Base-by-base conservation (phyloP, 2,329 filamentous ascomycete genomes). In the Acarospora socialis region DNA sequence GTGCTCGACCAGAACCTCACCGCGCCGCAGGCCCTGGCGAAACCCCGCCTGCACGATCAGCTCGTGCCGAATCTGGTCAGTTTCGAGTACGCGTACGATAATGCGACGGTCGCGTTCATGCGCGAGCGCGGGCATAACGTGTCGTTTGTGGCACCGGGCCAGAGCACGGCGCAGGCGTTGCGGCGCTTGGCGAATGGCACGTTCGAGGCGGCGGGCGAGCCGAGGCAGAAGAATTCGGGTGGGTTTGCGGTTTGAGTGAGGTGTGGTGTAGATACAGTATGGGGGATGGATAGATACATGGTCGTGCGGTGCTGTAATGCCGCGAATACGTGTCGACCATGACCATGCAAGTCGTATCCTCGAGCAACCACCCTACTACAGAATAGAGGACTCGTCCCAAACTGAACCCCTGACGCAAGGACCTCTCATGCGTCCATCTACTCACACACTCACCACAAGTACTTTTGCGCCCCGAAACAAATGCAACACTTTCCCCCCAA, bases 31-130 rank as follows among this genome's bases (percentile, higher is more conserved):
- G 78, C 81, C 0, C 61, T 92, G 9, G 62, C 60, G 0, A 54
- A 67, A 45, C 79, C 79, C 0, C 63, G 84, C 6, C 57, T 92
- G 14, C 84, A 92, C 48, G 81, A 92, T 48, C 84, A 92, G 56
- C 60, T 92, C 7, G 61, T 83, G 32, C 84, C 83, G 0, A 77
- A 83, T 44, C 55, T 57, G 29, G 66, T 75, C 2, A 59, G 58
- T 0, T 75, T 90, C 32, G 83, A 92, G 55, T 71, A 70, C 19
- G 53, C 53, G 0, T 92, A 79, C 43, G 66, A 81, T 43, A 76
- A 77, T 39, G 48, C 44, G 2, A 79, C 74, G 0, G 70, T 73
- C 4, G 68, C 61, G 2, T 77, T 67, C 38, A 66, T 93, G 67
- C 54, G 56, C 31, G 55, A 55, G 2, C 60, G 66, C 30, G 80